Conservation (phyloP, 345 rosid species). For the Salix brachista region DNA sequence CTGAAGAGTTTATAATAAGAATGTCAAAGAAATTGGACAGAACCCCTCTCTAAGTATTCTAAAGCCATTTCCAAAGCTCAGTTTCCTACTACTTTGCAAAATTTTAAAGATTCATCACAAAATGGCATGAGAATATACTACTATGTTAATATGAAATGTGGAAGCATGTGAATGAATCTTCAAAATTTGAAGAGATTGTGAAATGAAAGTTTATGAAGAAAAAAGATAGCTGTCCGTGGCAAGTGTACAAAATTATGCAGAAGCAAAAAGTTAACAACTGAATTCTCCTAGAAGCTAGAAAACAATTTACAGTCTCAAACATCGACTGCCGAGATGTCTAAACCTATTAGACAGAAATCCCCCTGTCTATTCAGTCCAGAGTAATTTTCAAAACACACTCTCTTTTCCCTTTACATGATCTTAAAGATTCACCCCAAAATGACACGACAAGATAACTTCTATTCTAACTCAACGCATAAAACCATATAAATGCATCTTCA, state of each 20-base stretch:
- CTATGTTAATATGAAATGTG: too few species aligned
- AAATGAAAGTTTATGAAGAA: not conserved
- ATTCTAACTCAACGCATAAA: not conserved
- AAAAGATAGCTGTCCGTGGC: not conserved
- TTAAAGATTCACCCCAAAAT: not conserved
- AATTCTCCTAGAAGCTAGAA: not conserved
- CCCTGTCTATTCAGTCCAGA: not conserved
- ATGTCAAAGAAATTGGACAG: conserved; percentile 3
- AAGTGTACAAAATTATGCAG: not conserved
- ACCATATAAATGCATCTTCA: not conserved
- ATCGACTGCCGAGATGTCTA: not conserved
- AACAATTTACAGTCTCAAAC: not conserved
- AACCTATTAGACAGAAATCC: not conserved
- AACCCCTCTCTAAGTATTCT: too few species aligned
- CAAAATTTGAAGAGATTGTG: too few species aligned
- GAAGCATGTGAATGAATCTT: too few species aligned
- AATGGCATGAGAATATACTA: too few species aligned
- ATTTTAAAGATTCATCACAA: too few species aligned
- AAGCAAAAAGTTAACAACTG: not conserved
- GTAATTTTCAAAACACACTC: not conserved
- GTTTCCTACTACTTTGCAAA: too few species aligned
- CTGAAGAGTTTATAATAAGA: not conserved
- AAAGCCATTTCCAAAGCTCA: too few species aligned
- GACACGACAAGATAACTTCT: not conserved
- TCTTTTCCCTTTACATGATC: not conserved